These are phyloP conservation scores for Sporothrix humicola DNA, from an alignment of 2,329 filamentous ascomycete species.

Conservation along the genomic window DNA sequence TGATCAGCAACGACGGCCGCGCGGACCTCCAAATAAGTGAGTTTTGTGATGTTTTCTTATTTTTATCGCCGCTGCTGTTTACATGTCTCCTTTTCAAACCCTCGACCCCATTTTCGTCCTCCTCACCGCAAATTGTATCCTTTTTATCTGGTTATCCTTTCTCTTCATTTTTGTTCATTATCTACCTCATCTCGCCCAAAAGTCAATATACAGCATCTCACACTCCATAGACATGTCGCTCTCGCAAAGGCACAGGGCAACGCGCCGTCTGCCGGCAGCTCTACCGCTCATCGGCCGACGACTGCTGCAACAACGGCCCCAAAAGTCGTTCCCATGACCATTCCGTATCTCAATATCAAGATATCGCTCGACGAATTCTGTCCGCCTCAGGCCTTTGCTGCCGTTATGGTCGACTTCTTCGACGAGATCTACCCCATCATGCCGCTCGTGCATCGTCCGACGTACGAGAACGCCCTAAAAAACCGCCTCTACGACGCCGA, in stretches of 20 bases:
- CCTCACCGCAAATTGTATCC: not conserved
- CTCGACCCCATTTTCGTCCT: too few relatives aligned
- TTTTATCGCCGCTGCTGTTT: too few relatives aligned
- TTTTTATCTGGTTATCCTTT: too few relatives aligned
- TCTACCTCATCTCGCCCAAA: not conserved
- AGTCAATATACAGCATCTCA: not conserved
- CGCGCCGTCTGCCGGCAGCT: not conserved
- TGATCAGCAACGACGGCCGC: constrained; percentile 15
- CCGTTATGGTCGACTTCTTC: constrained; percentile 24
- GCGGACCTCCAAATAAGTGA: constrained; percentile 23
- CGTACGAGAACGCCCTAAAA: not conserved
- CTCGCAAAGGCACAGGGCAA: constrained; percentile 17
- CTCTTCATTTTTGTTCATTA: not conserved
- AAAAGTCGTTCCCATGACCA: constrained; percentile 17
- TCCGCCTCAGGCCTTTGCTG: constrained; percentile 8
- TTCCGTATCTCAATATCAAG: constrained; percentile 6
- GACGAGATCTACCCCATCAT: constrained; percentile 21
- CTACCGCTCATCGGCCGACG: not conserved
- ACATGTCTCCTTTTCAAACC: too few relatives aligned
- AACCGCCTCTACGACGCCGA: constrained; percentile 12
- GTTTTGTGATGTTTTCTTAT: not conserved
- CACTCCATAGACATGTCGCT: not conserved
- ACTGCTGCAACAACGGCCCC: not conserved
- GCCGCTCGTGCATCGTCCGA: constrained; percentile 14
- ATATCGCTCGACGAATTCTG: constrained; percentile 21